A percentile compares a stretch with the other conserved stretches of the same genome.
These are phyloP conservation scores for Coelastrella sp. DNA, from an alignment of 139 green algal genomes.

Conservation along the genomic window DNA sequence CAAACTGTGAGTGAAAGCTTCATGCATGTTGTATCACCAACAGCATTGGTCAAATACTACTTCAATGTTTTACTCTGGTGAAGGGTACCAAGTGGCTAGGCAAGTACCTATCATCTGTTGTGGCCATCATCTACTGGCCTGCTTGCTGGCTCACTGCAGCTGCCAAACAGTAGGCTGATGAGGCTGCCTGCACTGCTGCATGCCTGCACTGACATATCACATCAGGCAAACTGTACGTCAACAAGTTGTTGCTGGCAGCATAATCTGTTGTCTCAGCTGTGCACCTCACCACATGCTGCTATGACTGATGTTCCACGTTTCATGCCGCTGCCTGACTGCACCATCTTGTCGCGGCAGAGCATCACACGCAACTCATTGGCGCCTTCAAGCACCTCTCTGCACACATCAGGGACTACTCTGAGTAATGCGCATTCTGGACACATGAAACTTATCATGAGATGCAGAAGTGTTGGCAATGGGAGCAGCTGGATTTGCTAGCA, in stretches of 20 bases:
- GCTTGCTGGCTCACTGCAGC: no score
- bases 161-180: no score
- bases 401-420: background rate
- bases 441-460: background rate
- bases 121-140: no score
- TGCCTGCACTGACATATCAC: background rate
- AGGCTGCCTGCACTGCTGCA: no score
- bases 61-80: no score
- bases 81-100: no score
- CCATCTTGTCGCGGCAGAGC: slow-evolving; percentile 84
- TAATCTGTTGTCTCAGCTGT: background rate
- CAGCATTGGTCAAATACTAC: no score
- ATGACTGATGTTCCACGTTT: slow-evolving; percentile 75
- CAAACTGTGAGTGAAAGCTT: no score
- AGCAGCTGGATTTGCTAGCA: background rate
- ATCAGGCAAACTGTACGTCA: background rate
- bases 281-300: slow-evolving; percentile 79
- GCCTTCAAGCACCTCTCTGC: slow-evolving; percentile 85
- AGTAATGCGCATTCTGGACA: no score
- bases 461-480: no score
- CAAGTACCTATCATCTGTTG: no score
- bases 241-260: slow-evolving; percentile 27
- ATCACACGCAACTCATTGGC: slow-evolving; percentile 89
- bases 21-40: no score
- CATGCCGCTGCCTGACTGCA: slow-evolving; percentile 42